phyloP scores from a whole-genome alignment of 345 rosid genomes.

The Toxicodendron radicans region DNA sequence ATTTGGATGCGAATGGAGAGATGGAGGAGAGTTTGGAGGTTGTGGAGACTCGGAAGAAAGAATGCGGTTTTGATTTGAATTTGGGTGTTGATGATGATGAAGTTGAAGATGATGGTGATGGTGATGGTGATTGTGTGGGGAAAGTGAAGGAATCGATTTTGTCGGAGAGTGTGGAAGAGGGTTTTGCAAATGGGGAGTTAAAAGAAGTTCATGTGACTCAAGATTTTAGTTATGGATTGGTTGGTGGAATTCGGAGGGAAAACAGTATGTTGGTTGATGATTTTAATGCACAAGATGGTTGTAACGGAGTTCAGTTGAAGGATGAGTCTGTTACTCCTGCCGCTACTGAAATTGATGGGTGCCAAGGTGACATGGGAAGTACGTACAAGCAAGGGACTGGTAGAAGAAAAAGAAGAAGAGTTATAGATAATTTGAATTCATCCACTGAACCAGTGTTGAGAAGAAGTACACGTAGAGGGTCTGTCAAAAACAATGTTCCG shows the following conservation, averaged over 20 bases:
- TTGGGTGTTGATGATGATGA: slow-evolving; percentile 55
- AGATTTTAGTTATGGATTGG: slow-evolving; percentile 33
- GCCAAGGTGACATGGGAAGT: slow-evolving; percentile 36
- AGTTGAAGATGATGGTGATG: slow-evolving; percentile 31
- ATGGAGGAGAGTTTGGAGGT: slow-evolving; percentile 39
- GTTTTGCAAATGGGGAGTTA: slow-evolving; percentile 28
- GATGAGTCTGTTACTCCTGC: slow-evolving; percentile 30
- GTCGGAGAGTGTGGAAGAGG: slow-evolving; percentile 24
- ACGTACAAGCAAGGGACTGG: slow-evolving; percentile 34
- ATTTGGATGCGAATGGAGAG: slow-evolving; percentile 64
- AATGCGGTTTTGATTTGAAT: slow-evolving; percentile 76
- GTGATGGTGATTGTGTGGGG: slow-evolving; percentile 23
- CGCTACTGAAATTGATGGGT: slow-evolving; percentile 30
- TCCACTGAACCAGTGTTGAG: slow-evolving; percentile 57
- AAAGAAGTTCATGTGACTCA: slow-evolving; percentile 46
- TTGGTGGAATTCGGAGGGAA: slow-evolving; percentile 36
- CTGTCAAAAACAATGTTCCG: slow-evolving; percentile 38
- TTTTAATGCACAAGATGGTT: slow-evolving; percentile 24
- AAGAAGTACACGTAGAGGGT: slow-evolving; percentile 80
- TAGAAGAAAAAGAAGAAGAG: slow-evolving; percentile 56
- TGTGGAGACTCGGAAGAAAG: slow-evolving; percentile 38
- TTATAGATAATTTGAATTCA: slow-evolving; percentile 27
- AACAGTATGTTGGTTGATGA: slow-evolving; percentile 4
- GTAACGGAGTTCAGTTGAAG: slow-evolving; percentile 30
- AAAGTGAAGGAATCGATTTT: slow-evolving; percentile 19